A percentile compares a stretch with the other conserved stretches of the same genome.
Evolutionary conservation across 2,329 filamentous ascomycete genomes (phyloP).

Genomic region (Fusarium camptoceras): DNA sequence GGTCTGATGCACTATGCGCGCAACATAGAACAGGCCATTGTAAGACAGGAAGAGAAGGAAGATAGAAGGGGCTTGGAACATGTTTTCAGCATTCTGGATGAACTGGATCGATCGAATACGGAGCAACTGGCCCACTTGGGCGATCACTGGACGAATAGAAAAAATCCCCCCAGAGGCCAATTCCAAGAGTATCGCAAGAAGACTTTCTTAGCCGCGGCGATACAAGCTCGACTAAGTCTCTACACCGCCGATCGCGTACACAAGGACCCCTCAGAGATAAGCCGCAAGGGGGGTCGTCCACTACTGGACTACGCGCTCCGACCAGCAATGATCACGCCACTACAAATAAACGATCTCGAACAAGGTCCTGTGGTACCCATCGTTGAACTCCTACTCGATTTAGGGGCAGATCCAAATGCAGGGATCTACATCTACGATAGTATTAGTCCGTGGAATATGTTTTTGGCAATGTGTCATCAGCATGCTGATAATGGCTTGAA

Average conservation of each 20-base stretch:
- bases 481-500: not conserved
- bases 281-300: not conserved
- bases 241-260: not conserved
- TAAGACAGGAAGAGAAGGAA: not conserved
- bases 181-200: not conserved
- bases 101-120: not conserved
- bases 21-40: not conserved
- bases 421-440: not conserved
- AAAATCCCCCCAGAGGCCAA: not conserved
- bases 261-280: not conserved
- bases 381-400: not conserved
- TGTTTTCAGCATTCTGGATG: not conserved
- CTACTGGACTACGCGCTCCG: not conserved
- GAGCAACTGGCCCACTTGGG: not conserved
- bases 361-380: not conserved
- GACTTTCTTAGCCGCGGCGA: not conserved
- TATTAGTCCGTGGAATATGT: not conserved
- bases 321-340: not conserved
- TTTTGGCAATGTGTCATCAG: not conserved
- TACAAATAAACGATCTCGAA: not conserved
- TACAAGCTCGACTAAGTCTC: not conserved
- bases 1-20: not conserved
- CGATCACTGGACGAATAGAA: not conserved
- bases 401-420: not conserved
- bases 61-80: not conserved